Base-by-base conservation (phyloP, 768 basidiomycete genomes). In the Kondoa subrosea region DNA sequence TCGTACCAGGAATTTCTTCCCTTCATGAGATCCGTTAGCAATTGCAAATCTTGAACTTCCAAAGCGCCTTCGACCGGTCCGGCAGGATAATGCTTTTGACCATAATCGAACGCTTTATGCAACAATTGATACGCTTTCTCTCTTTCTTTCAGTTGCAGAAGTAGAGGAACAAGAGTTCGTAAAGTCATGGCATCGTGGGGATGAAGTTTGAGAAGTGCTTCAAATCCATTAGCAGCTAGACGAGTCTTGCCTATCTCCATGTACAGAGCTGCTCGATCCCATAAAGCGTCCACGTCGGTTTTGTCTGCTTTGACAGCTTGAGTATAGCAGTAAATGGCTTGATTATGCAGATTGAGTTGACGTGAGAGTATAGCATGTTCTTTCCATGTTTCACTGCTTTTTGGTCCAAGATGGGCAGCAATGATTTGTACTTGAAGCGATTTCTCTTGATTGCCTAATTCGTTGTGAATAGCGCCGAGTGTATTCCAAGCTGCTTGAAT, bases 291-390 rank as follows among this genome's bases (percentile, higher is more conserved):
- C 17, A 88, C 83, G 71, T 96, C 91, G 4, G 81, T 80, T 1
- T 88, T 87, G 74, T 93, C 86, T 27, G 88, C 79, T 67, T 82
- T 84, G 72, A 86, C 82, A 0, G 88, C 83, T 74, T 95, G 92
- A 0, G 86, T 81, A 75, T 88, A 89, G 75, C 93, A 97, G 74
- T 96, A 96, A 34, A 95, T 76, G 1, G 90, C 89, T 76, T 96
- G 91, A 68, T 91, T 87, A 58, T 84, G 82, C 69, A 84, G 85
- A 1, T 87, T 87, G 29, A 85, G 75, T 16, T 84, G 84, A 71
- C 89, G 85, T 69, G 0, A 63, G 14, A 34, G 27, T 15, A 26
- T 4, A 16, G 4, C 66, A 59, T 58, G 26, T 1, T 85, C 80
- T 67, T 85, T 86, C 93, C 93, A 97, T 67, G 86, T 85, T n/a